Evolutionary conservation across 2,329 filamentous ascomycete species (phyloP).

Genomic region (Penicillium italicum): DNA sequence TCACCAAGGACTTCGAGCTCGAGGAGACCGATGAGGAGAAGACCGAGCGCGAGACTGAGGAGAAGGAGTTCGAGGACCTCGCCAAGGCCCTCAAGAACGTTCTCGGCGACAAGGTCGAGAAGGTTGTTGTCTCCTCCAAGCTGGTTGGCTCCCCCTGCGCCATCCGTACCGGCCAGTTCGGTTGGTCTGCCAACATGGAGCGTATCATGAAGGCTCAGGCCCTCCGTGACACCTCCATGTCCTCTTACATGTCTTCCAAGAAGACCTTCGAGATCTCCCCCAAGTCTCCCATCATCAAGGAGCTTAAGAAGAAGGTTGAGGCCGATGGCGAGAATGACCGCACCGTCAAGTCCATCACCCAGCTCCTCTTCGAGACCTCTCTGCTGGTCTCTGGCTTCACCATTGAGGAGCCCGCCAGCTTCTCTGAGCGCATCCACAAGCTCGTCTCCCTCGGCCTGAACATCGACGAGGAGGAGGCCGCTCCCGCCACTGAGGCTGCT

Average conservation of each 20-base stretch:
- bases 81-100: slow-evolving; percentile 99
- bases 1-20: slow-evolving; percentile 99
- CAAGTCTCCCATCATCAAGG: slow-evolving; percentile 94
- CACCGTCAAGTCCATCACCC: slow-evolving; percentile 98
- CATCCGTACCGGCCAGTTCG: slow-evolving; percentile 99
- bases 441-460: slow-evolving; percentile 96
- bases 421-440: slow-evolving; percentile 99
- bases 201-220: slow-evolving; percentile 99
- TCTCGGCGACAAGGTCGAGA: slow-evolving; percentile 98
- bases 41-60: slow-evolving; percentile 86
- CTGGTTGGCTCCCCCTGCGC: slow-evolving; percentile 89
- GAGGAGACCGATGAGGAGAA: slow-evolving; percentile 99
- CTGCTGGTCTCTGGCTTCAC: slow-evolving; percentile 98
- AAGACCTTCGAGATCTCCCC: slow-evolving; percentile 99
- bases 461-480: slow-evolving; percentile 86
- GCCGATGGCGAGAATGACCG: slow-evolving; percentile 95
- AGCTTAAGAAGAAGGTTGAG: slow-evolving; percentile 99
- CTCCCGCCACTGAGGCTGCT: slow-evolving; percentile 54
- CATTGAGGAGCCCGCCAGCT: slow-evolving; percentile 96
- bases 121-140: slow-evolving; percentile 99
- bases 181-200: slow-evolving; percentile 99
- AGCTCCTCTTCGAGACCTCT: slow-evolving; percentile 98
- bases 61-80: slow-evolving; percentile 95
- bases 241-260: slow-evolving; percentile 99
- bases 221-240: slow-evolving; percentile 99